Evolutionary conservation across 2,329 filamentous ascomycete species (phyloP).

Genomic region (Calonectria honghensis): DNA sequence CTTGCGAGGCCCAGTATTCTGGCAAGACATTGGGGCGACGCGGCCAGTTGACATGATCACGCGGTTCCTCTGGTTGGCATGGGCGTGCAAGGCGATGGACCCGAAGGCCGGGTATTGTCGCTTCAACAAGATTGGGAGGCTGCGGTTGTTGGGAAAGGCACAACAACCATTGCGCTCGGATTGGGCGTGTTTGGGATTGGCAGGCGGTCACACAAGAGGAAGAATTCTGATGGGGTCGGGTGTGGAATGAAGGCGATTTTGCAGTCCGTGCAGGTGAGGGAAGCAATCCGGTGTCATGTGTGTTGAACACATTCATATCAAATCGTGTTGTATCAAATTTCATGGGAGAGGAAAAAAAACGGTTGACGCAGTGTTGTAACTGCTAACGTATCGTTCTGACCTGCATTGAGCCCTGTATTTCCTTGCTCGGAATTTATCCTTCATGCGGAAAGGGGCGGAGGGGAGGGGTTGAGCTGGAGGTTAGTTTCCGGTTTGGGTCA

Average conservation of each 20-base stretch:
- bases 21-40: slow-evolving; percentile 27
- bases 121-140: slow-evolving; percentile 12
- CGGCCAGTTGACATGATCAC: slow-evolving; percentile 36
- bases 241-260: slow-evolving; percentile 21
- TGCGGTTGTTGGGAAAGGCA: slow-evolving; percentile 4
- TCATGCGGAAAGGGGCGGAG: slow-evolving; percentile 19
- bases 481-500: slow-evolving; percentile 31
- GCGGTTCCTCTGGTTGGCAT: slow-evolving; percentile 18
- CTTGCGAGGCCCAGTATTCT: slow-evolving; percentile 6
- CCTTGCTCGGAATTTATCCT: not conserved
- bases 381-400: not conserved
- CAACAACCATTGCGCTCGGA: not conserved
- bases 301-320: not conserved
- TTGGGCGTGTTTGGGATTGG: slow-evolving; percentile 19
- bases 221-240: not conserved
- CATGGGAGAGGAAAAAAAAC: not conserved
- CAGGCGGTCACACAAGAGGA: not conserved
- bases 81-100: slow-evolving; percentile 15
- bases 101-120: slow-evolving; percentile 23
- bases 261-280: slow-evolving; percentile 4
- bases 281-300: not conserved
- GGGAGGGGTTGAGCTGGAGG: slow-evolving; percentile 11
- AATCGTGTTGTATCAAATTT: not conserved
- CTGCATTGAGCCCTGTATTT: slow-evolving; percentile 26
- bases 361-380: not conserved